Conservation (phyloP, 2,329 filamentous ascomycete genomes). For the Ascosphaera apis region DNA sequence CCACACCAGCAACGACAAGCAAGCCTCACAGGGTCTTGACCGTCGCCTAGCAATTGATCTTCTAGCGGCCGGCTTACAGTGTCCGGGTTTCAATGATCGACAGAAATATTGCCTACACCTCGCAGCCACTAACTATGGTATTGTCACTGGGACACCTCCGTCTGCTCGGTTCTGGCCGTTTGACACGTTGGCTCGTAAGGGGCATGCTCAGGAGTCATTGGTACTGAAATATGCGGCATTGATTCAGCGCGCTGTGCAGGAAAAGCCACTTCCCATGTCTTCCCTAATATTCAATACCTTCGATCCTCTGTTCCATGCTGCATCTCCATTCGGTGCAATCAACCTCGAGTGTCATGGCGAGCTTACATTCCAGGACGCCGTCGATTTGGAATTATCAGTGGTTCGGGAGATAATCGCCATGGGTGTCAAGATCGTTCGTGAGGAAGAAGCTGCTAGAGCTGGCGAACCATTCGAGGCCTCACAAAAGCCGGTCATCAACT, state of each 20-base stretch:
- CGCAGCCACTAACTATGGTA: slow-evolving; percentile 9
- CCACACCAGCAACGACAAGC: no score
- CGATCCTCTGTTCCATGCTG: slow-evolving; percentile 3
- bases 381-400: slow-evolving; percentile 5
- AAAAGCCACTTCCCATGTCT: not conserved
- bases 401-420: slow-evolving; percentile 4
- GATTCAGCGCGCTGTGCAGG: not conserved
- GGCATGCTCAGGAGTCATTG: slow-evolving; percentile 6
- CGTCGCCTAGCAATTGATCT: slow-evolving; percentile 17
- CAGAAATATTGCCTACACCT: slow-evolving; percentile 17
- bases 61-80: slow-evolving; percentile 18
- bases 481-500: no score
- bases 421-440: slow-evolving; percentile 3
- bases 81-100: slow-evolving; percentile 21
- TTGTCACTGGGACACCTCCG: slow-evolving; percentile 8
- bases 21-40: slow-evolving; percentile 27
- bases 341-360: slow-evolving; percentile 5
- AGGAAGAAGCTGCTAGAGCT: not conserved
- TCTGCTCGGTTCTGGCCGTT: slow-evolving; percentile 18
- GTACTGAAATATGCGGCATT: slow-evolving; percentile 10
- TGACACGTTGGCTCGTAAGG: slow-evolving; percentile 13
- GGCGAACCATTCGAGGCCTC: no score
- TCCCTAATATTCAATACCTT: slow-evolving; percentile 7
- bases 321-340: slow-evolving; percentile 6
- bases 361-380: slow-evolving; percentile 5